These are phyloP conservation scores for Gomphus bonarii DNA, from an alignment of 1,284 basidiomycete genomes.

Conservation along the genomic window DNA sequence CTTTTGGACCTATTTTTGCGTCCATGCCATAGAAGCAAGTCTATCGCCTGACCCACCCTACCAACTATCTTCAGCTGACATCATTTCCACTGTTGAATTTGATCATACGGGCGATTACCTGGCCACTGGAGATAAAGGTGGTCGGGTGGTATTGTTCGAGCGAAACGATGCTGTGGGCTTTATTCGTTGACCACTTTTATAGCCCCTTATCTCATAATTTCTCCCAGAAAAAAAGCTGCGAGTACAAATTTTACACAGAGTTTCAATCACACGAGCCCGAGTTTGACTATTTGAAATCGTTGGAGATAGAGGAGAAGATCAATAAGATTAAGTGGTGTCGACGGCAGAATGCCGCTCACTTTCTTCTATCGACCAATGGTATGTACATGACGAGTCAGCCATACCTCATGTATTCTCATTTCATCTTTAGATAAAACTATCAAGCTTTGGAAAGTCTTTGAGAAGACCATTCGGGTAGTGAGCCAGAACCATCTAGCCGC, in stretches of 20 bases:
- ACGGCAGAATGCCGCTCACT: conserved; percentile 95
- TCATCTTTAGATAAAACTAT: conserved; percentile 89
- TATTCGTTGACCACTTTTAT: conserved; percentile 11
- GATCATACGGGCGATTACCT: conserved; percentile 99
- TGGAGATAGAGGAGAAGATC: conserved; percentile 99
- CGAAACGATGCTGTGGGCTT: conserved; percentile 85
- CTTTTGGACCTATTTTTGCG: conserved; percentile 11
- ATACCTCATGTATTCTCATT: neutral
- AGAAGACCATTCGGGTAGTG: conserved; percentile 93
- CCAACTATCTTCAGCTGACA: conserved; percentile 61
- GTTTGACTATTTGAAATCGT: conserved; percentile 99
- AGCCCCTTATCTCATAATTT: neutral
- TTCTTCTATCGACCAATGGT: conserved; percentile 96
- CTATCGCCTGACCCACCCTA: conserved; percentile 1
- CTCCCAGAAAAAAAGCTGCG: conserved; percentile 94
- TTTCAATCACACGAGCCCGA: conserved; percentile 99
- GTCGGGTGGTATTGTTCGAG: conserved; percentile 97
- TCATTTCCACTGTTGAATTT: conserved; percentile 99
- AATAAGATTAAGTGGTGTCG: conserved; percentile 99
- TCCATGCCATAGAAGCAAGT: conserved; percentile 14
- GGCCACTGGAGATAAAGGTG: conserved; percentile 98
- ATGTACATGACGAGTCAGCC: conserved; percentile 18
- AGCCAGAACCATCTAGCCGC: conserved; percentile 43
- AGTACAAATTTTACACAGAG: conserved; percentile 99
- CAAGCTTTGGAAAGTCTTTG: conserved; percentile 99